These are phyloP conservation scores for Boletus sp. DNA, from an alignment of 768 basidiomycete genomes.

Conservation along the genomic window DNA sequence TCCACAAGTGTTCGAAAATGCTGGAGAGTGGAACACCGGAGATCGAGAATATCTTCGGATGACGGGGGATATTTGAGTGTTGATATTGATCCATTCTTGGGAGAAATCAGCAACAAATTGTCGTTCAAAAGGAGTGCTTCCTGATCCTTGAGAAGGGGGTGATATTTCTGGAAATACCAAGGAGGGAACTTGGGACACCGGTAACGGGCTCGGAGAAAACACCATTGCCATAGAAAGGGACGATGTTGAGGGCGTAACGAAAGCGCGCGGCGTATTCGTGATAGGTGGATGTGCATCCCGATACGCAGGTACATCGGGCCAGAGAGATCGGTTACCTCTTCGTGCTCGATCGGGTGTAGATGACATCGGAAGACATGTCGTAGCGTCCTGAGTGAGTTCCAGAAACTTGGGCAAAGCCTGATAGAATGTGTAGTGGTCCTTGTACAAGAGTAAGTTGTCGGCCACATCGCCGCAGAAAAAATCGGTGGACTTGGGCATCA, in stretches of 20 bases:
- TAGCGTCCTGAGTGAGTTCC: background rate
- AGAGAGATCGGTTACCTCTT: background rate
- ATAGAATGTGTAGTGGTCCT: constrained; percentile 6
- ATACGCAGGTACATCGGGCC: background rate
- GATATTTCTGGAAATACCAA: constrained; percentile 26
- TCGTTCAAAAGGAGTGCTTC: constrained; percentile 29
- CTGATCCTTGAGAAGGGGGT: constrained; percentile 25
- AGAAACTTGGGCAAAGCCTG: constrained; percentile 1
- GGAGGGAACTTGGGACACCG: constrained; percentile 15
- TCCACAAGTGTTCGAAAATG: background rate
- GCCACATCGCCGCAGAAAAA: constrained; percentile 7
- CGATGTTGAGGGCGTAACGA: constrained; percentile 14
- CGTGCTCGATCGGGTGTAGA: constrained; percentile 17
- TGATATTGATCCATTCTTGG: constrained; percentile 16
- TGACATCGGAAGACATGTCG: background rate
- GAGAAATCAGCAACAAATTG: constrained; percentile 25
- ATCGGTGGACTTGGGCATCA: background rate
- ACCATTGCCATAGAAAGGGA: constrained; percentile 5
- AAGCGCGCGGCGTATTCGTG: constrained; percentile 8
- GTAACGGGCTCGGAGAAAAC: constrained; percentile 31
- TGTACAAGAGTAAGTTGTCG: constrained; percentile 8
- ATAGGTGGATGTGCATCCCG: background rate
- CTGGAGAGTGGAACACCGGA: constrained; percentile 8
- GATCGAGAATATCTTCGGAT: constrained; percentile 3
- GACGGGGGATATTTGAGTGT: constrained; percentile 26